Base-by-base conservation (phyloP, 208 protist species). In the Blastocrithidia nonstop region DNA sequence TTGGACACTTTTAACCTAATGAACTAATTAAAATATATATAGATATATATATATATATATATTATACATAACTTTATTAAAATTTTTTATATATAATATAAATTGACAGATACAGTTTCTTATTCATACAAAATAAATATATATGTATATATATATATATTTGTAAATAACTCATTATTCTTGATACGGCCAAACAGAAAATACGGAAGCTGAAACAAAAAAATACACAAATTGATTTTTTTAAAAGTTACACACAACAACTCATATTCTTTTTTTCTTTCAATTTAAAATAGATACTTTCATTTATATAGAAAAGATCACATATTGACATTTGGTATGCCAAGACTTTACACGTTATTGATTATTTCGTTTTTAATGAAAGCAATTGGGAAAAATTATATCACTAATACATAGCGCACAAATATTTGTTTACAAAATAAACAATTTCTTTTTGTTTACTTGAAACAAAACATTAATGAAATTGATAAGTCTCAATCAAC, bases 101-200 rank as follows among this genome's bases (percentile, higher is more conserved):
- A 41, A 6, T n/a, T 9, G 9, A 41, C 22, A 41, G 1, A 26
- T 13, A 9, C 21, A 53, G 36, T 20, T 36, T 26, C 24, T 13
- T 29, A 11, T 22, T 11, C 9, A 45, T 11, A 27, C 17, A 42
- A 51, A 4, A 51, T 47, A 17, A 5, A 51, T 54, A 1, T 54
- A 31, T 3, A 25, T 57, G 19, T 1, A 42, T 6, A 23, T 1
- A 7, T 36, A 36, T 51, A 52, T 37, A 37, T 21, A 16, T 16
- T 54, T 11, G 4, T 5, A 19, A 8, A 19, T 53, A 20, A 2
- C 13, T 8, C 31, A 26, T 19, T 7, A 11, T 9, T 26, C 20
- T 4, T 22, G 13, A 27, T 23, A 76, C 16, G 45, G 61, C 11
- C 60, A n/a, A n/a, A n/a, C n/a, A n/a, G n/a, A n/a, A n/a, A n/a